These are phyloP conservation scores for Phlegmacium glaucopus DNA, from an alignment of 768 basidiomycete species.

Conservation along the genomic window DNA sequence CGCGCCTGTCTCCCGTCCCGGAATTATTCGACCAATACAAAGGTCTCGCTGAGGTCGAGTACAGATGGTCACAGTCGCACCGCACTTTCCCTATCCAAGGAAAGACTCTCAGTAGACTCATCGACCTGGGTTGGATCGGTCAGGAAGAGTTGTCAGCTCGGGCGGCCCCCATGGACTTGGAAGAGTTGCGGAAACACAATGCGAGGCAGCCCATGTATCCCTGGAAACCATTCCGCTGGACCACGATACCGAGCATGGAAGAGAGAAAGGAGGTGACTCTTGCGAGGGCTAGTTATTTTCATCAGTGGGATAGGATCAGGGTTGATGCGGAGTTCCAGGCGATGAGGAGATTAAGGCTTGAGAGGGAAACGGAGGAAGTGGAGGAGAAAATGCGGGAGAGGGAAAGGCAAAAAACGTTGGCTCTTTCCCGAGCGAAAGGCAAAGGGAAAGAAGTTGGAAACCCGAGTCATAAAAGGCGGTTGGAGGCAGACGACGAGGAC, in stretches of 20 bases:
- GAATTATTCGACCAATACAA: conserved; percentile 39
- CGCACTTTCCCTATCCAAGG: conserved; percentile 33
- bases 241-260: conserved; percentile 6
- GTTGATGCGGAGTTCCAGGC: conserved; percentile 2
- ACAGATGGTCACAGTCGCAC: conserved; percentile 26
- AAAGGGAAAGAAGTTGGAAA: conserved; percentile 5
- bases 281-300: conserved; percentile 4
- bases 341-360: conserved; percentile 9
- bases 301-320: conserved; percentile 10
- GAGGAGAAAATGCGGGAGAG: conserved; percentile 8
- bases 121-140: conserved; percentile 38
- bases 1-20: conserved; percentile 14
- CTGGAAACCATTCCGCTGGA: conserved; percentile 10
- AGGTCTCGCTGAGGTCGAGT: conserved; percentile 38
- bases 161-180: conserved; percentile 31
- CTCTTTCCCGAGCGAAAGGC: conserved; percentile 2
- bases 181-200: conserved; percentile 25
- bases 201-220: conserved; percentile 16
- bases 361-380: conserved; percentile 14
- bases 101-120: conserved; percentile 33
- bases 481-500: neutral
- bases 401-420: neutral
- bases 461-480: neutral
- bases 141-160: conserved; percentile 27
- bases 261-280: conserved; percentile 10